Percentiles rank a stretch among this genome's conserved stretches.
Evolutionary conservation across 441 rosid genomes (phyloP).

Genomic region (Populus tomentosa): DNA sequence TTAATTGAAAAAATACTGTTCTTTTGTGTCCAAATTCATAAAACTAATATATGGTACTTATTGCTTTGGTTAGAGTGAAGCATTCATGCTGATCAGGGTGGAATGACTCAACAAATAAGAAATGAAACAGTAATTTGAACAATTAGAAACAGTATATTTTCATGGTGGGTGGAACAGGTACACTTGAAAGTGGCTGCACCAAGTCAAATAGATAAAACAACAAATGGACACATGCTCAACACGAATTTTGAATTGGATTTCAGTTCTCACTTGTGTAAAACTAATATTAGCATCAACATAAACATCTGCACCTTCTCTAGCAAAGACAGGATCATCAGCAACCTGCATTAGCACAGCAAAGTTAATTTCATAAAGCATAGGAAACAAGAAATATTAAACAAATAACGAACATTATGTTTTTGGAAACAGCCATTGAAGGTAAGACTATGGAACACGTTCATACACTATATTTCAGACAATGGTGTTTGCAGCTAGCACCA

Average conservation of each 20-base stretch:
- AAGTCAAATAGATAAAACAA: not conserved
- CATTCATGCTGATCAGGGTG: no score
- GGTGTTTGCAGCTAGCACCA: not conserved
- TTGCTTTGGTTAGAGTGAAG: not conserved
- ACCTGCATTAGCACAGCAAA: conserved; percentile 44
- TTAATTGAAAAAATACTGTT: conserved; percentile 5
- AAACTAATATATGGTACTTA: not conserved
- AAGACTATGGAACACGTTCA: no score
- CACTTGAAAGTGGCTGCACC: not conserved
- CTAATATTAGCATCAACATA: conserved; percentile 78
- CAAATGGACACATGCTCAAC: not conserved
- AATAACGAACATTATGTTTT: not conserved
- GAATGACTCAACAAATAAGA: not conserved
- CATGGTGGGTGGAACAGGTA: not conserved
- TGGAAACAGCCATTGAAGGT: not conserved
- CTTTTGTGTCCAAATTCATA: not conserved
- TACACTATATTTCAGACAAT: not conserved
- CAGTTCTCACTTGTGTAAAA: conserved; percentile 76
- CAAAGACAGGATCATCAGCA: conserved; percentile 66
- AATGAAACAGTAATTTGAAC: not conserved
- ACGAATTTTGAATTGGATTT: conserved; percentile 8
- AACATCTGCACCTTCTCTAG: conserved; percentile 87
- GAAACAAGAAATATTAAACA: not conserved
- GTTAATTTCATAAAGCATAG: conserved; percentile 5
- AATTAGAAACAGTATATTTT: conserved; percentile 1